These are phyloP conservation scores for Diaporthe sp. DNA, from an alignment of 2,329 filamentous ascomycete genomes.

Conservation along the genomic window DNA sequence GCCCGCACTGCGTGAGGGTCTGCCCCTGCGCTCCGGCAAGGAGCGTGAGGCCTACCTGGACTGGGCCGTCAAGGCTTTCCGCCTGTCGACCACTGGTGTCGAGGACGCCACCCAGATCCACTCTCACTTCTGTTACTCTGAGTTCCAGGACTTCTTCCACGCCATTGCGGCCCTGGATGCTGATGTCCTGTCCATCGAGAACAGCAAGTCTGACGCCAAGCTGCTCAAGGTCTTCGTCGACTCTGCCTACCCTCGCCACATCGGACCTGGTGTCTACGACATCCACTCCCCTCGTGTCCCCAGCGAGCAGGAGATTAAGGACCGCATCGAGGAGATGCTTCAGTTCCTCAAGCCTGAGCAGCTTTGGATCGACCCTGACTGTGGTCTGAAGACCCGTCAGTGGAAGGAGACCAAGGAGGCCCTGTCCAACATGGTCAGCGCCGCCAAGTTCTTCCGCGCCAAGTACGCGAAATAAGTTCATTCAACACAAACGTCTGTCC, in stretches of 20 bases:
- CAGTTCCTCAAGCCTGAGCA: slow-evolving; percentile 97
- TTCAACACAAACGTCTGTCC: slow-evolving; percentile 44
- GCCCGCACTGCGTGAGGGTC: slow-evolving; percentile 98
- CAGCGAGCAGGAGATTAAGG: slow-evolving; percentile 97
- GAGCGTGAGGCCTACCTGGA: slow-evolving; percentile 97
- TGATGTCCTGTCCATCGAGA: slow-evolving; percentile 99
- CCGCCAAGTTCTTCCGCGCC: slow-evolving; percentile 95
- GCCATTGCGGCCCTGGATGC: slow-evolving; percentile 98
- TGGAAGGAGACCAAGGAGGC: slow-evolving; percentile 99
- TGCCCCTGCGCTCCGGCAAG: slow-evolving; percentile 92
- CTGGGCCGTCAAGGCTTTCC: slow-evolving; percentile 99
- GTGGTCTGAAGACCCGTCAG: slow-evolving; percentile 98
- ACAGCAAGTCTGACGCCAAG: slow-evolving; percentile 99
- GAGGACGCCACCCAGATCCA: slow-evolving; percentile 98
- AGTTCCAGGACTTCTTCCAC: slow-evolving; percentile 99
- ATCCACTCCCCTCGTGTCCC: slow-evolving; percentile 99
- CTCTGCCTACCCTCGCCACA: slow-evolving; percentile 96
- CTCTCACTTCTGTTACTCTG: slow-evolving; percentile 99
- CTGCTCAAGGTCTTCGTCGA: slow-evolving; percentile 98
- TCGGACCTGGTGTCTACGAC: slow-evolving; percentile 99
- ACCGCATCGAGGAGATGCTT: slow-evolving; percentile 98
- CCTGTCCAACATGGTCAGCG: slow-evolving; percentile 96
- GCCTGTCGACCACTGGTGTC: slow-evolving; percentile 92
- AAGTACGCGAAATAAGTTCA: slow-evolving; percentile 79
- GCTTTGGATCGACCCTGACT: slow-evolving; percentile 99